Evolutionary conservation across 495 filamentous ascomycete genomes (phyloP), one percentile per base, ranked within the genome.

Genomic region (Talaromyces nanjingensis): DNA sequence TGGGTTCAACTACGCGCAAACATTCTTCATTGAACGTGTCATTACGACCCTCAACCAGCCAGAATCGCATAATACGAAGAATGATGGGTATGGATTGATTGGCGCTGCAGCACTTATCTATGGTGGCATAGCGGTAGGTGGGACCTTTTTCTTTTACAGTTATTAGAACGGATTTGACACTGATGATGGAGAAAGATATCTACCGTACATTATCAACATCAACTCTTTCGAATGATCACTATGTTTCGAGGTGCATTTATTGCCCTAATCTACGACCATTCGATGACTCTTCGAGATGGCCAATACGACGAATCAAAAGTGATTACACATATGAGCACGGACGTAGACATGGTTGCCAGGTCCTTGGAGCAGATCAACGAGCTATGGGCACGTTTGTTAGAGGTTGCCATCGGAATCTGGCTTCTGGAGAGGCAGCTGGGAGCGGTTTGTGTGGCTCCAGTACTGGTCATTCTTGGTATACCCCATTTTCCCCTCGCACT

Each of bases 1-100:
- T 39, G 83, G 69, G 1, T 85, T 88, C 71, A 79, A 68, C 37
- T 84, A 84, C 65, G 81, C 77, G 37, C 85, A 87, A 60, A 84
- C 86, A 2, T 83, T 89, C 53, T 72, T 89, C 45, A 79, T 89
- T 24, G 72, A 80, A 42, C 71, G 74, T 4, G 73, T 81, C 0
- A 66, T 84, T 60, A 63, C 39, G 72, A 78, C 58, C 70, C 76
- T 37, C 25, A 73, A 16, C 29, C 71, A 58, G 68, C 75, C 8
- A 60, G 54, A 5, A 65, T 70, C 24, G 9, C 60, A 25, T 59
- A 60, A 69, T 55, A 69, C 18, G 68, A 59, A 29, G 33, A 77
- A 81, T 59, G 65, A 77, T 54, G 82, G 85, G 4, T 82, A 82
- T 62, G 83, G 84, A 9, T 67, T 87, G 54, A 82, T 88, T 49